phyloP scores from a whole-genome alignment of 805 yeast species.

The Metschnikowia cubensis region DNA sequence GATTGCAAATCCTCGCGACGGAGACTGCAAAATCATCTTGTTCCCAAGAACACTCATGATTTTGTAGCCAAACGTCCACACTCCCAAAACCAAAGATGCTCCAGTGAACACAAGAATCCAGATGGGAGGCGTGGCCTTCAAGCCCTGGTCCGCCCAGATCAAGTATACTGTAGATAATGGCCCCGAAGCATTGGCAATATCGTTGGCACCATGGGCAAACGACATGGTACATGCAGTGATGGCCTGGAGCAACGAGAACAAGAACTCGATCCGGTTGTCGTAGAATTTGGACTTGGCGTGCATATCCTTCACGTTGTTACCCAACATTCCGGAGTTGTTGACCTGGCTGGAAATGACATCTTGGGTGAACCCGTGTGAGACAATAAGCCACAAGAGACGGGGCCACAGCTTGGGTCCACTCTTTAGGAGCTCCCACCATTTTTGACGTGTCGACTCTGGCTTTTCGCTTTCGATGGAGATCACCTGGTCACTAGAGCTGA shows the following conservation, averaged over 20 bases:
- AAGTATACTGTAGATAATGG: conserved; percentile 64
- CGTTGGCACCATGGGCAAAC: conserved; percentile 80
- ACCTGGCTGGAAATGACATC: conserved; percentile 56
- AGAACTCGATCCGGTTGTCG: conserved; percentile 65
- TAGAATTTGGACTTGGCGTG: conserved; percentile 60
- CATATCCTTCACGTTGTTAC: conserved; percentile 46
- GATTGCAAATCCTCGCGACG: conserved; percentile 72
- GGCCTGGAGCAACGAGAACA: conserved; percentile 65
- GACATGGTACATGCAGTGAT: conserved; percentile 77
- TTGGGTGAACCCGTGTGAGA: conserved; percentile 58
- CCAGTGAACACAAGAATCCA: conserved; percentile 73
- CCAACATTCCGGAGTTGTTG: conserved; percentile 32
- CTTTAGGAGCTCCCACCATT: conserved; percentile 40
- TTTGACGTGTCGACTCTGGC: conserved; percentile 32
- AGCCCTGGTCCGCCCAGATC: conserved; percentile 53
- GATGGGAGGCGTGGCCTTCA: conserved; percentile 58
- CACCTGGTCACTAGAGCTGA: conserved; percentile 10
- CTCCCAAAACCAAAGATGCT: conserved; percentile 60
- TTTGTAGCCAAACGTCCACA: conserved; percentile 68
- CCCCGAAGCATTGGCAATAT: conserved; percentile 74
- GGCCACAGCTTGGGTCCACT: conserved; percentile 55
- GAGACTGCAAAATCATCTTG: conserved; percentile 70
- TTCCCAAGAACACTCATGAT: conserved; percentile 71
- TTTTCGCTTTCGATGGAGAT: conserved; percentile 16
- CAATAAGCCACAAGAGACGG: conserved; percentile 42